Evolutionary conservation across 1,284 basidiomycete species (phyloP), one percentile per base, ranked within the genome.

Genomic region (Ceratobasidium sp.): DNA sequence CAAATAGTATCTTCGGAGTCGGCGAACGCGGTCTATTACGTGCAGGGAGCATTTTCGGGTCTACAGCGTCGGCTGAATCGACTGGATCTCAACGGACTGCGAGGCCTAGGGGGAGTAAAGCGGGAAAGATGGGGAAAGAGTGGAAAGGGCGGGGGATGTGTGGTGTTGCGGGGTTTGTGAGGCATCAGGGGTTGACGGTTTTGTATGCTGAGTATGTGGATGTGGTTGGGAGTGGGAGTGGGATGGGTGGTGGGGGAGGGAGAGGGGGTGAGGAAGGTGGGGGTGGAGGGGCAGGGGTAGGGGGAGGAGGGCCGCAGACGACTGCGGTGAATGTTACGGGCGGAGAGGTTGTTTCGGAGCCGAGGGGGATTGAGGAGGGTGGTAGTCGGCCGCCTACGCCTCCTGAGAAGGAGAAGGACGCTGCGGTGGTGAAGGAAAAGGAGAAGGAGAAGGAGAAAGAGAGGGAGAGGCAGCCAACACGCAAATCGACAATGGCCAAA

Each of bases 131-230:
- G 7, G 90, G 90, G 3, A 85, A 76, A 56, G 72, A 76, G 61
- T 76, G 72, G 72, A 76, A 76, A n/a, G 72, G 72, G 13, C 72
- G 72, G 0, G 72, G 72, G 72, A 76, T 76, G 72, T 76, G 60
- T 66, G 72, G 72, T 51, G 44, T 76, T 6, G 72, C 82, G 4
- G 90, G 91, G 7, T 93, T 93, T 79, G 85, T 91, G 42, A 84
- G 88, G 42, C 91, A 92, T 51, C 92, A 93, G 82, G 87, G 86
- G 39, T 84, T 93, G 20, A 89, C 89, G 2, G 85, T 90, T 12
- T 83, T 93, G n/a, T 87, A 88, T 72, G 88, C 88, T n/a, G 84
- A 86, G 51, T 86, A 89, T 80, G 84, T 89, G 4, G 86, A 75
- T 18, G 78, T 67, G 53, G 7, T 40, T 55, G 61, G 72, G 42